Conservation (phyloP, 1,139 yeast genomes). For the Geotrichum bryndzae region DNA sequence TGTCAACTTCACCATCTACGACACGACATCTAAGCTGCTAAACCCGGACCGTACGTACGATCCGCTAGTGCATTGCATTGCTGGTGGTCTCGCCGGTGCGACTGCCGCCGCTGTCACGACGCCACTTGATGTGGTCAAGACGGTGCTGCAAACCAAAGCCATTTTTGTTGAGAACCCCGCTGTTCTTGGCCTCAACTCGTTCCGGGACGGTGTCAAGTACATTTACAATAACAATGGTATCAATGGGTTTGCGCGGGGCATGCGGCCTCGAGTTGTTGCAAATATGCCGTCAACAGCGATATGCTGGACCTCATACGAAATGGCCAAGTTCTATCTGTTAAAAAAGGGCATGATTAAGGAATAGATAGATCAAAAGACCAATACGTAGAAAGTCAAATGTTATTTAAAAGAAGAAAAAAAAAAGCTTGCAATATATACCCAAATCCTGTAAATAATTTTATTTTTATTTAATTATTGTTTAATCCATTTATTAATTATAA, state of each 20-base stretch:
- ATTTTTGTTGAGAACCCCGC: slow-evolving; percentile 44
- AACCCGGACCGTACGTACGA: slow-evolving; percentile 78
- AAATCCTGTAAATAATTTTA: background rate
- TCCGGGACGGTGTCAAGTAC: slow-evolving; percentile 64
- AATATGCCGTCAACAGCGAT: slow-evolving; percentile 97
- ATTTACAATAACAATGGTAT: slow-evolving; percentile 63
- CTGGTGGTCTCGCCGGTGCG: slow-evolving; percentile 96
- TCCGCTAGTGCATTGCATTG: slow-evolving; percentile 85
- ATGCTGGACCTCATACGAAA: slow-evolving; percentile 96
- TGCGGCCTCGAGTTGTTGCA: slow-evolving; percentile 85
- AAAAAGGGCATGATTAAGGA: slow-evolving; percentile 15
- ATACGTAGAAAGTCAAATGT: background rate
- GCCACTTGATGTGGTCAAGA: slow-evolving; percentile 91
- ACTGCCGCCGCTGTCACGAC: slow-evolving; percentile 94
- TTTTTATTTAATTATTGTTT: background rate
- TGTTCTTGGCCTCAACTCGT: slow-evolving; percentile 50
- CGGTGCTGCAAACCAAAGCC: slow-evolving; percentile 70
- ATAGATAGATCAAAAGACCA: background rate
- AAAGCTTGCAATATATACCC: background rate
- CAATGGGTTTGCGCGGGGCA: slow-evolving; percentile 72
- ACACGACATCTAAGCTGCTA: slow-evolving; percentile 65
- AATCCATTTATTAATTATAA: background rate
- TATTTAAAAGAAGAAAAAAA: background rate
- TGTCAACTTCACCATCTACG: slow-evolving; percentile 88
- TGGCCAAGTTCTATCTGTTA: slow-evolving; percentile 71